Evolutionary conservation across 2,329 filamentous ascomycete species (phyloP).

Genomic region (Pseudopithomyces maydicus): DNA sequence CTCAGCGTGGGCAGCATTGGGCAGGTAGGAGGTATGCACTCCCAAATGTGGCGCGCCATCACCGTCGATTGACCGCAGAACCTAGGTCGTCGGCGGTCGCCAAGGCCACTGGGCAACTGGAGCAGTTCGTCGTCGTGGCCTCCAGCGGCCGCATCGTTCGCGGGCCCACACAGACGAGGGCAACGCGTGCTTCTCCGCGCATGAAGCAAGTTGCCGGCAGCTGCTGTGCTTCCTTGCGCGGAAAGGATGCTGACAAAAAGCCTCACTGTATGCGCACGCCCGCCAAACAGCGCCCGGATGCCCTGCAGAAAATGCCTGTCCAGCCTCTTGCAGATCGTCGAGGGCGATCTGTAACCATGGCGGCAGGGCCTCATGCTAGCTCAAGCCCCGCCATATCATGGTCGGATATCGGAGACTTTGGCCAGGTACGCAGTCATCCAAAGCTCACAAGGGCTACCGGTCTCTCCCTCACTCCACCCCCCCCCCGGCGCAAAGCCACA

Average conservation of each 20-base stretch:
- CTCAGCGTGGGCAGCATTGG: constrained; percentile 18
- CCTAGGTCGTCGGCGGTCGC: constrained; percentile 5
- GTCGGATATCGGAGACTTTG: constrained; percentile 45
- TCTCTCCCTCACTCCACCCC: constrained; percentile 29
- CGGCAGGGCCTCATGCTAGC: constrained; percentile 32
- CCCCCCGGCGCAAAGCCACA: constrained; percentile 42
- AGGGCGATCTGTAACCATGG: constrained; percentile 46
- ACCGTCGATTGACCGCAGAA: neutral
- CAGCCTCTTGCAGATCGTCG: constrained; percentile 42
- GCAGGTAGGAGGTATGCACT: constrained; percentile 18
- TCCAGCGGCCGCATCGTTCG: neutral
- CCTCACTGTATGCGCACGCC: neutral
- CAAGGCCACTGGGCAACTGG: constrained; percentile 24
- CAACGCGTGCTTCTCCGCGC: constrained; percentile 14
- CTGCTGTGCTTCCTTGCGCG: neutral
- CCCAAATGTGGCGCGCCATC: constrained; percentile 16
- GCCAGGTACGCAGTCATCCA: constrained; percentile 32
- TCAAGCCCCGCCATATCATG: constrained; percentile 38
- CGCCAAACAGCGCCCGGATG: constrained; percentile 22
- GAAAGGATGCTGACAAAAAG: constrained; percentile 6
- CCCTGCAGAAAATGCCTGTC: constrained; percentile 42
- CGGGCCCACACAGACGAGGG: constrained; percentile 21
- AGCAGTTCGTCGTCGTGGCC: neutral
- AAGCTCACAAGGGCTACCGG: constrained; percentile 12
- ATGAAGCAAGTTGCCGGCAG: constrained; percentile 5